Base-by-base conservation (phyloP, 768 basidiomycete species). In the Kwoniella dejecticola region DNA sequence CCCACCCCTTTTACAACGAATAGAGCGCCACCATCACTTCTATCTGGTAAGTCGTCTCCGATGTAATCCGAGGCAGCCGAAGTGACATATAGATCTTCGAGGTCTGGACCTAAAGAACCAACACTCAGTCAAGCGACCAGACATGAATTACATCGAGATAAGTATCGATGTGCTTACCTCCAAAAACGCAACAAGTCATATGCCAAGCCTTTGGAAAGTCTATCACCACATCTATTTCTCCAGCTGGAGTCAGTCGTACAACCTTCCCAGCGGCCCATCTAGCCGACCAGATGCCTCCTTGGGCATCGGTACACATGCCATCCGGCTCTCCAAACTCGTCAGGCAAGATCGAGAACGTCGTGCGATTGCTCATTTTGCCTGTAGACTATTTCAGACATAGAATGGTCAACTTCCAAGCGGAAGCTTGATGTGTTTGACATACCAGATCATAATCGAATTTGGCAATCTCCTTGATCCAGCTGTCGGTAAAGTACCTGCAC, bases 111-210 rank as follows among this genome's bases (percentile, higher is more conserved):
- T 59, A 17, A 41, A 8, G 10, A 29, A 5, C 5, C 17, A 6
- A 21, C 21, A 21, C 24, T 4, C 11, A 1, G 42, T 2, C 23
- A 24, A 1, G 13, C 23, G 1, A 33, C 11, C 15, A 55, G 2
- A 11, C 33, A 4, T 4, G 7, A 21, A 27, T 27, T 7, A 23
- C 5, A 38, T 8, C 36, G 8, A 8, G 8, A 38, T 17, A 38
- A 38, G 8, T 8, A 38, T 8, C 36, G 17, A 38, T 38, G 21
- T 6, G 41, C 57, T 29, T 23, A 50, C 57, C 57, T 24, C 57
- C 57, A 42, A 68, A 68, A 17, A 71, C 31, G 33, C 57, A 62
- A 49, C 62, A 66, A 21, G 70, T 71, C 26, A 68, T 63, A 52
- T 68, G 57, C 61, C 61, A 49, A 8, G 64, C 70, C 31, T 54